Conservation (phyloP, 331 rosid genomes). For the Rosa hybrid region DNA sequence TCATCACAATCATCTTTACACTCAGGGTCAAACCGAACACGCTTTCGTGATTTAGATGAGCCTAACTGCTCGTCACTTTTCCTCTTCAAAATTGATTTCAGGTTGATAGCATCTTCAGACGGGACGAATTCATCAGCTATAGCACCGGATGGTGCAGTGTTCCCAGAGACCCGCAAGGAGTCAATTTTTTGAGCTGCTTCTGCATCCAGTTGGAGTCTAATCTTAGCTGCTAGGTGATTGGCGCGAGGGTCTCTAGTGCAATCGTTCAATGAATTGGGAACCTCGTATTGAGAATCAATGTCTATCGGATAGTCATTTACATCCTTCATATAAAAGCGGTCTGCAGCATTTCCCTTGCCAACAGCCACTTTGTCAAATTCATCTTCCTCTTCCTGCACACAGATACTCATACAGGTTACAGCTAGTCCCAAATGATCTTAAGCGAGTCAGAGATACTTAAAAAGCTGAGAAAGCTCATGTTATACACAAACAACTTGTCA, state of each 20-base stretch:
- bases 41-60: constrained; percentile 50
- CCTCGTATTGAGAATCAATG: constrained; percentile 47
- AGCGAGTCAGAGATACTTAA: neutral
- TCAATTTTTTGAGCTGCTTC: constrained; percentile 49
- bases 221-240: constrained; percentile 76
- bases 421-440: neutral
- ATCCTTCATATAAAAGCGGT: constrained; percentile 70
- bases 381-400: constrained; percentile 87
- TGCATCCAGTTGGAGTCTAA: constrained; percentile 69
- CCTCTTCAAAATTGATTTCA: constrained; percentile 84
- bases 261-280: constrained; percentile 52
- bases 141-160: constrained; percentile 18
- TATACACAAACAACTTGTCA: no score
- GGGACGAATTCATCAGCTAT: constrained; percentile 18
- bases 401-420: neutral
- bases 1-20: constrained; percentile 36
- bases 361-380: constrained; percentile 83
- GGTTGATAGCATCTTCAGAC: constrained; percentile 41
- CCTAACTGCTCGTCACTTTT: constrained; percentile 47
- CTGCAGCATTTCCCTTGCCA: constrained; percentile 58
- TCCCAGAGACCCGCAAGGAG: constrained; percentile 52
- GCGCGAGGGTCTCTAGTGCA: constrained; percentile 80
- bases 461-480: neutral
- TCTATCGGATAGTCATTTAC: constrained; percentile 67
- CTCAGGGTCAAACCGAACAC: constrained; percentile 81